These are phyloP conservation scores for Casuarina cunninghamiana DNA, from an alignment of 306 rosid species.

Conservation along the genomic window DNA sequence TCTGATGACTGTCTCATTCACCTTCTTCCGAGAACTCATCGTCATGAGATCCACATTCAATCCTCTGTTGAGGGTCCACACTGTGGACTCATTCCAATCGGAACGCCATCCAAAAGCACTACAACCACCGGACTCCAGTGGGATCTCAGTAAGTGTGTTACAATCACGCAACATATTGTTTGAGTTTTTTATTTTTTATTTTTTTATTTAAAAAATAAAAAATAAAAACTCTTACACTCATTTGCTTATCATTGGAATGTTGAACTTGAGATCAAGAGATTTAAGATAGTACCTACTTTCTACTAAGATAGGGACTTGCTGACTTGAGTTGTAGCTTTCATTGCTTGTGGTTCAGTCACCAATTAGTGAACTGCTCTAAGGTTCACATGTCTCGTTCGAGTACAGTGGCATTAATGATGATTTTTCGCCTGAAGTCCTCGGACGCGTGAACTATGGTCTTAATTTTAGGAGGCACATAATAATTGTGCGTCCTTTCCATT, in stretches of 20 bases:
- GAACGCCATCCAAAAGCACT: slow-evolving; percentile 75
- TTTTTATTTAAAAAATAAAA: too few relatives aligned
- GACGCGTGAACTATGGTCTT: background rate
- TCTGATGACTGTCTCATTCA: slow-evolving; percentile 84
- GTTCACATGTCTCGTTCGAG: background rate
- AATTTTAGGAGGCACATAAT: background rate
- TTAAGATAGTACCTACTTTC: too few relatives aligned
- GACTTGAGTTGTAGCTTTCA: slow-evolving; percentile 7
- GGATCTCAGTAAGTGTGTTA: slow-evolving; percentile 75
- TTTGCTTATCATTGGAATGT: too few relatives aligned
- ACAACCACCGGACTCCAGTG: slow-evolving; percentile 89
- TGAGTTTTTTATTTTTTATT: too few relatives aligned
- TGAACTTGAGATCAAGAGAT: too few relatives aligned
- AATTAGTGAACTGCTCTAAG: background rate
- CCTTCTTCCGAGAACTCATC: slow-evolving; percentile 71
- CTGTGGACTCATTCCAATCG: slow-evolving; percentile 92
- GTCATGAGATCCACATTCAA: slow-evolving; percentile 71
- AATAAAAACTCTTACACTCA: too few relatives aligned
- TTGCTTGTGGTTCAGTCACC: background rate
- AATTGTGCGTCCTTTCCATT: background rate
- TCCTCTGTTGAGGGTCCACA: slow-evolving; percentile 86
- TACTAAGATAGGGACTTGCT: too few relatives aligned
- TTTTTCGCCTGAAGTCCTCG: background rate
- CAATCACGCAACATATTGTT: background rate
- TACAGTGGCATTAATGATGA: background rate